Percentiles rank a stretch among this genome's conserved stretches.
These are phyloP conservation scores for Claviceps cyperi DNA, from an alignment of 2,329 filamentous ascomycete species.

Conservation along the genomic window DNA sequence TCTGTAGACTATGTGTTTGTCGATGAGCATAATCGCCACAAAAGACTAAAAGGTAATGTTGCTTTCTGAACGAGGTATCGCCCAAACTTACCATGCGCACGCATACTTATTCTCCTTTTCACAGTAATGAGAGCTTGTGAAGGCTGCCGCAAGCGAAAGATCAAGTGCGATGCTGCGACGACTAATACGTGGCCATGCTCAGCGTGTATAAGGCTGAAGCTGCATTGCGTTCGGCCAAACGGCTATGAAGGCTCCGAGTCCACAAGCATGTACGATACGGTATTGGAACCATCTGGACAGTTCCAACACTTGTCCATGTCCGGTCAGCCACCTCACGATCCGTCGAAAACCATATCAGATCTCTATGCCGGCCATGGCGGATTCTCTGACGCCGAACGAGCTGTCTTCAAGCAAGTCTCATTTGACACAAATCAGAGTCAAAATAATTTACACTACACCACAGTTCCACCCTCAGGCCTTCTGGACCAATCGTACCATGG, in stretches of 20 bases:
- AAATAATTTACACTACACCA: slow-evolving; percentile 37
- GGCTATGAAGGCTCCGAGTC: slow-evolving; percentile 42
- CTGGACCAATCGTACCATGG: slow-evolving; percentile 37
- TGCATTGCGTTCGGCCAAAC: slow-evolving; percentile 83
- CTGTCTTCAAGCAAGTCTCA: slow-evolving; percentile 31
- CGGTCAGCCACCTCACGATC: slow-evolving; percentile 24
- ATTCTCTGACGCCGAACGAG: slow-evolving; percentile 31
- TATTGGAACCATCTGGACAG: slow-evolving; percentile 18
- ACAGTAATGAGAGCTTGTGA: slow-evolving; percentile 94
- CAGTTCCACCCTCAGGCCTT: slow-evolving; percentile 33
- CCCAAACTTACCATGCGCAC: neutral
- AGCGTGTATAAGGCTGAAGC: slow-evolving; percentile 79
- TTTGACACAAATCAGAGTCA: slow-evolving; percentile 32
- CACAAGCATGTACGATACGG: slow-evolving; percentile 18
- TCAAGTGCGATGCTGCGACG: slow-evolving; percentile 93
- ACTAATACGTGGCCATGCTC: slow-evolving; percentile 97
- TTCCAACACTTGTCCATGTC: slow-evolving; percentile 39
- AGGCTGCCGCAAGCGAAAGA: slow-evolving; percentile 86
- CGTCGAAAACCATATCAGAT: slow-evolving; percentile 24
- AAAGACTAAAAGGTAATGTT: slow-evolving; percentile 74
- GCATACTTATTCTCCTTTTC: neutral
- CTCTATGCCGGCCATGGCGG: slow-evolving; percentile 34
- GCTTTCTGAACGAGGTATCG: too few species aligned
- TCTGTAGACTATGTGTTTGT: slow-evolving; percentile 83
- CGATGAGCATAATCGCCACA: slow-evolving; percentile 96